phyloP scores from a whole-genome alignment of 2,329 filamentous ascomycete species.

The Hypoxylon sp. region DNA sequence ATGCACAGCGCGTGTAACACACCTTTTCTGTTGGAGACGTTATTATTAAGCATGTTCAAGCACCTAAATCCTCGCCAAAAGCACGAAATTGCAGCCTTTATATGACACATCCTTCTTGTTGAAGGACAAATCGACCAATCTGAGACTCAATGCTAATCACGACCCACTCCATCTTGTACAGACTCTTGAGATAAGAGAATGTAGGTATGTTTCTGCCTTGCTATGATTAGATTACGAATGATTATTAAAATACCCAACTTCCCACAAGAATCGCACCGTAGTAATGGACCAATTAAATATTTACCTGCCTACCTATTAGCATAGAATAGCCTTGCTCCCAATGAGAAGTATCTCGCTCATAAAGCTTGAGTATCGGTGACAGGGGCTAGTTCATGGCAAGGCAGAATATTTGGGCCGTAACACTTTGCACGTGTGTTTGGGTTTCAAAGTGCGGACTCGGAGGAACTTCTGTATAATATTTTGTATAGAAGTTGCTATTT shows the following conservation, averaged over 20 bases:
- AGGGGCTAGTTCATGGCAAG: not conserved
- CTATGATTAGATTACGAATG: too few relatives aligned
- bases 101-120: not conserved
- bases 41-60: not conserved
- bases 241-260: too few relatives aligned
- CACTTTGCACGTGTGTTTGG: not conserved
- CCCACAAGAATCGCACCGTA: too few relatives aligned
- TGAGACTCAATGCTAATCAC: not conserved
- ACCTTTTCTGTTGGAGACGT: too few relatives aligned
- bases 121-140: not conserved
- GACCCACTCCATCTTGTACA: too few relatives aligned
- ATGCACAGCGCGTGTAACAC: too few relatives aligned
- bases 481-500: not conserved
- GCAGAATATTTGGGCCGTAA: not conserved
- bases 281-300: too few relatives aligned
- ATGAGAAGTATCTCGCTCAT: not conserved
- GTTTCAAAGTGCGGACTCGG: not conserved
- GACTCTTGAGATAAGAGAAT: not conserved
- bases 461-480: not conserved
- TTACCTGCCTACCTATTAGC: too few relatives aligned
- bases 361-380: not conserved
- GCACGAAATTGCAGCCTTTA: not conserved
- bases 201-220: too few relatives aligned
- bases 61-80: not conserved
- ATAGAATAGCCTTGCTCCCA: not conserved